These are phyloP conservation scores for Trebouxia sp. DNA, from an alignment of 139 green algal species.

Conservation along the genomic window DNA sequence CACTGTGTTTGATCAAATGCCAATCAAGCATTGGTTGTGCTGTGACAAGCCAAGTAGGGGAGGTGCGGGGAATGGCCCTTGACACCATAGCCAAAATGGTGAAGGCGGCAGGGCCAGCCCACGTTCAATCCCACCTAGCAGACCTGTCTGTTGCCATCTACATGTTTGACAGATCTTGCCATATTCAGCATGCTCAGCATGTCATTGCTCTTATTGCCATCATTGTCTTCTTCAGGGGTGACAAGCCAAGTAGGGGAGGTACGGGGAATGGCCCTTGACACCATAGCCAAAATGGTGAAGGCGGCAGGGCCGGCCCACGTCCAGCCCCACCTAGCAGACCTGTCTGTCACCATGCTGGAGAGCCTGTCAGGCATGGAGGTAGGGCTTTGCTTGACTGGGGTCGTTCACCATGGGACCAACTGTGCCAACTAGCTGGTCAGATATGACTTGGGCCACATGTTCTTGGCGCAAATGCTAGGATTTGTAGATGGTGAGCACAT, in stretches of 20 bases:
- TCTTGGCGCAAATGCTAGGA: no score
- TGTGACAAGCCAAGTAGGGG: conserved; percentile 44
- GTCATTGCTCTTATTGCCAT: background rate
- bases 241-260: conserved; percentile 56
- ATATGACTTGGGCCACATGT: no score
- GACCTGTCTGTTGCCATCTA: conserved; percentile 73
- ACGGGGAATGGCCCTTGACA: conserved; percentile 52
- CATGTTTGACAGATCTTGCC: no score
- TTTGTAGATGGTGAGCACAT: no score
- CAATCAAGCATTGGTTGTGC: background rate
- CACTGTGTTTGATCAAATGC: no score
- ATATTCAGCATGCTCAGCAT: no score
- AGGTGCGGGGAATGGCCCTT: conserved; percentile 61
- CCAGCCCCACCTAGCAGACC: conserved; percentile 56
- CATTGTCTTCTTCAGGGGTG: conserved; percentile 27
- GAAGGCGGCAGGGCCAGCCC: conserved; percentile 39
- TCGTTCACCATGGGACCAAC: background rate
- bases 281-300: conserved; percentile 53
- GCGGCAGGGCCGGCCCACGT: conserved; percentile 49
- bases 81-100: conserved; percentile 55
- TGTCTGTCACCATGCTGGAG: conserved; percentile 87
- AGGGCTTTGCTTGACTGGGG: background rate
- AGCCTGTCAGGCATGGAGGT: conserved; percentile 81
- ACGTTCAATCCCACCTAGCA: conserved; percentile 61
- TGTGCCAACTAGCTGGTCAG: no score